Conservation (phyloP, 2,329 filamentous ascomycete genomes). For the Trichoderma semiorbis region DNA sequence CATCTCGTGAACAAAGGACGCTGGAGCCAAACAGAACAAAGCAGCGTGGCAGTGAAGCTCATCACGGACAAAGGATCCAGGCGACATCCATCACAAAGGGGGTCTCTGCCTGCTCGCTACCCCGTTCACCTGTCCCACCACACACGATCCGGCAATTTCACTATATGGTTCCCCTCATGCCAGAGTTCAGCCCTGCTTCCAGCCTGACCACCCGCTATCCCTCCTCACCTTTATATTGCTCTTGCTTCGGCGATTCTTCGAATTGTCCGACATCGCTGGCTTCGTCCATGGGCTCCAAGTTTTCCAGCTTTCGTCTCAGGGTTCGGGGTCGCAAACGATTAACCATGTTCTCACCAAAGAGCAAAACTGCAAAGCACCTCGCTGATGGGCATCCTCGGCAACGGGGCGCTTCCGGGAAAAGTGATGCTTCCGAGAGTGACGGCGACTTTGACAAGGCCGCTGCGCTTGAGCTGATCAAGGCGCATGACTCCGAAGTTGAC, state of each 20-base stretch:
- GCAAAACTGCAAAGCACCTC: background rate
- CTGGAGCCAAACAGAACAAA: background rate
- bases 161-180: background rate
- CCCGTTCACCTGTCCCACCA: background rate
- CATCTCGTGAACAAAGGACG: background rate
- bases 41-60: background rate
- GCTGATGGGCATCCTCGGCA: background rate
- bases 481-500: conserved; percentile 27
- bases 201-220: background rate
- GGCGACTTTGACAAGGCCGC: conserved; percentile 17
- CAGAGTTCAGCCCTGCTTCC: background rate
- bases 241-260: background rate
- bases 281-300: background rate
- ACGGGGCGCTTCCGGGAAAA: background rate
- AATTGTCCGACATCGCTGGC: background rate
- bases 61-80: background rate
- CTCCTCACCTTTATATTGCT: conserved; percentile 4
- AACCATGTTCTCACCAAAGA: background rate
- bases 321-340: background rate
- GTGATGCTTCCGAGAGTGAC: background rate
- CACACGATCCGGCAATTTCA: background rate
- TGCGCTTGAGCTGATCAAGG: conserved; percentile 26
- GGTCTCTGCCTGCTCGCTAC: background rate
- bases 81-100: background rate
- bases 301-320: background rate